Percentiles rank a stretch among this genome's conserved stretches.
Conservation (phyloP, 352 stramenopile genomes). For the Saprolegnia diclina region DNA sequence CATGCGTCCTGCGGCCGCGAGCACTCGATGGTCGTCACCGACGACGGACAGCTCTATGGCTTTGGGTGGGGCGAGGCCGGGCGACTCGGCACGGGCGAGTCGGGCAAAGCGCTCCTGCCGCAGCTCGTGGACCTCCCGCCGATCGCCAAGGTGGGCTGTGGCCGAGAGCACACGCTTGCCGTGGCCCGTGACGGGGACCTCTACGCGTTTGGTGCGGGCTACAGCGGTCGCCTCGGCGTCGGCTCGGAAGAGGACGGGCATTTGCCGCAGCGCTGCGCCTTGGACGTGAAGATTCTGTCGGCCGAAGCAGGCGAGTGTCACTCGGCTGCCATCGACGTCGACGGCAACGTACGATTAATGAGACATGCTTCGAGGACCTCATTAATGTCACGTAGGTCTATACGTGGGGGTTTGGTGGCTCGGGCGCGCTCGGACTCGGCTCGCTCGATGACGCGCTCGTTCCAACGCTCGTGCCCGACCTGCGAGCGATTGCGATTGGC, state of each 20-base stretch:
- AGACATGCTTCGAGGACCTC: too few species aligned
- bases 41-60: constrained; percentile 60
- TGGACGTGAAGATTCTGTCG: constrained; percentile 34
- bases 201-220: constrained; percentile 70
- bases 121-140: constrained; percentile 50
- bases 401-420: constrained; percentile 83
- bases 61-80: constrained; percentile 84
- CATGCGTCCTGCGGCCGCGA: constrained; percentile 69
- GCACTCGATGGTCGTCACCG: constrained; percentile 74
- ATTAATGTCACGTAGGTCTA: constrained; percentile 48
- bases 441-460: constrained; percentile 50
- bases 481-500: constrained; percentile 36
- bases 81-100: constrained; percentile 72
- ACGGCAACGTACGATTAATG: constrained; percentile 36
- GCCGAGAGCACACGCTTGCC: constrained; percentile 72
- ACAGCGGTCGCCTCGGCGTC: constrained; percentile 68
- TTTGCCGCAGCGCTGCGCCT: constrained; percentile 37
- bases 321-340: constrained; percentile 52
- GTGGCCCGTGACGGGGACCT: constrained; percentile 48
- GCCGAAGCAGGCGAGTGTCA: constrained; percentile 79
- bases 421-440: constrained; percentile 63
- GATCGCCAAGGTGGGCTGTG: constrained; percentile 57
- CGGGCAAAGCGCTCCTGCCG: constrained; percentile 52
- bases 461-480: constrained; percentile 35
- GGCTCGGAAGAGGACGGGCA: constrained; percentile 57